Conservation (phyloP, 2,329 filamentous ascomycete species). For the Aspergillus brasiliensis region DNA sequence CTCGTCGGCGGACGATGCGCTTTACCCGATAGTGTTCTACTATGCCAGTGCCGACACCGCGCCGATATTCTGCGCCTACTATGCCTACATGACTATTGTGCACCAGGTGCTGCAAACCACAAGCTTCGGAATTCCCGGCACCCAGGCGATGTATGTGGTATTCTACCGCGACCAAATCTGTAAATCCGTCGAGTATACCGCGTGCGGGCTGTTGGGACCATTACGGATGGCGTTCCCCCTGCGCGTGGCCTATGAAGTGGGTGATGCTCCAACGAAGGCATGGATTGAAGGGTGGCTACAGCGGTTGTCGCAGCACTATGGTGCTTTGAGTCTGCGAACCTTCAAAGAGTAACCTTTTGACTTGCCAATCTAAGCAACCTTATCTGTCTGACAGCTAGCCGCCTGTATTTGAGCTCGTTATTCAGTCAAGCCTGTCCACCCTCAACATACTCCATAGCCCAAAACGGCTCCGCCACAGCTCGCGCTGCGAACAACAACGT, state of each 20-base stretch:
- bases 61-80: constrained; percentile 28
- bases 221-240: constrained; percentile 32
- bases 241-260: constrained; percentile 29
- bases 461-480: constrained; percentile 25
- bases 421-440: too few species aligned
- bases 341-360: too few species aligned
- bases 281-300: constrained; percentile 28
- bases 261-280: constrained; percentile 23
- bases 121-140: constrained; percentile 20
- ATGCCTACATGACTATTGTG: constrained; percentile 31
- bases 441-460: neutral
- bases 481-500: constrained; percentile 25
- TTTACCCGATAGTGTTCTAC: constrained; percentile 24
- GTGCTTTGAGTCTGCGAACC: too few species aligned
- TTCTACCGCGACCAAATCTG: constrained; percentile 35
- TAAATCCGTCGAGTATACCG: constrained; percentile 31
- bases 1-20: constrained; percentile 21
- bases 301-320: constrained; percentile 29
- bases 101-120: constrained; percentile 31
- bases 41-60: constrained; percentile 27
- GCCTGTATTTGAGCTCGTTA: too few species aligned
- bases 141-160: constrained; percentile 25
- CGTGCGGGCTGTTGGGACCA: constrained; percentile 27
- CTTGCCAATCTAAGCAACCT: too few species aligned
- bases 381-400: too few species aligned